Conservation (phyloP, 2,329 filamentous ascomycete species). For the Neophaeococcomyces aloes region DNA sequence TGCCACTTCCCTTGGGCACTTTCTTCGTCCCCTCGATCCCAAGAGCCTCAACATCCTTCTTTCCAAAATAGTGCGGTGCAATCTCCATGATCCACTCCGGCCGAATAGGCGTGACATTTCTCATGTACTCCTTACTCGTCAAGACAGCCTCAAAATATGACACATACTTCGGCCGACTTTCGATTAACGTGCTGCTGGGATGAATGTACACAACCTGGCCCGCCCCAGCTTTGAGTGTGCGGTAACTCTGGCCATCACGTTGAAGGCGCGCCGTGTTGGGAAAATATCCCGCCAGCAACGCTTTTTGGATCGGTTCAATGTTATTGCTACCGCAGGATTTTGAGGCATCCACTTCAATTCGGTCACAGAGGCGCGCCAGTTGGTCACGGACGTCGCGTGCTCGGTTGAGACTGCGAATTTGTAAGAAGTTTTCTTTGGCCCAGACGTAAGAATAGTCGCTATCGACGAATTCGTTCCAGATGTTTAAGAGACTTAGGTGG, state of each 20-base stretch:
- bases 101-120: constrained; percentile 74
- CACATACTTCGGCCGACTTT: constrained; percentile 72
- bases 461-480: constrained; percentile 94
- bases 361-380: constrained; percentile 80
- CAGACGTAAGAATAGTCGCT: constrained; percentile 79
- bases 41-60: constrained; percentile 73
- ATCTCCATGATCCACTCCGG: constrained; percentile 77
- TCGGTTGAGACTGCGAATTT: constrained; percentile 78
- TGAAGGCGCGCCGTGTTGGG: constrained; percentile 79
- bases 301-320: constrained; percentile 68
- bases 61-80: constrained; percentile 90
- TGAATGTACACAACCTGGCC: constrained; percentile 85
- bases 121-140: constrained; percentile 91
- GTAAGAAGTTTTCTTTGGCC: constrained; percentile 86
- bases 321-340: constrained; percentile 54
- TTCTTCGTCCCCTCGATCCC: constrained; percentile 57
- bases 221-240: constrained; percentile 66
- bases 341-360: constrained; percentile 67
- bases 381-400: constrained; percentile 90
- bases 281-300: constrained; percentile 87
- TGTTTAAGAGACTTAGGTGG: constrained; percentile 75
- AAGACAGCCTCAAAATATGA: constrained; percentile 81
- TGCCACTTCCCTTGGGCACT: constrained; percentile 50
- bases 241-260: constrained; percentile 74
- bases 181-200: constrained; percentile 70